These are phyloP conservation scores for Gastroboletus turbinatus DNA, from an alignment of 1,284 basidiomycete genomes.

Conservation along the genomic window DNA sequence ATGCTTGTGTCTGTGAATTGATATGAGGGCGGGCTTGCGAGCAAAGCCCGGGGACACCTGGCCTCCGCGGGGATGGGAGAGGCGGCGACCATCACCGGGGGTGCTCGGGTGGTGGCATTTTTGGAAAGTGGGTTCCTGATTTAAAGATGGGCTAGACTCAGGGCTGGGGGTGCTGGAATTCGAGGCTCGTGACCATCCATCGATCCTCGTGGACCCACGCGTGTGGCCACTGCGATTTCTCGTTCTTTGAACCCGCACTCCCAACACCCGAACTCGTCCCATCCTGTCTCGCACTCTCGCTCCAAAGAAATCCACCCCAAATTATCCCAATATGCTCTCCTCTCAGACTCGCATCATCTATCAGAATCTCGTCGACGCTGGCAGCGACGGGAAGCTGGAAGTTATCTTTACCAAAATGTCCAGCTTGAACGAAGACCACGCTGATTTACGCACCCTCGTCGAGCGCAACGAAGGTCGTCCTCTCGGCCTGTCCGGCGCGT, in stretches of 20 bases:
- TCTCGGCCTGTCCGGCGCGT: conserved; percentile 31
- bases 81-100: too few relatives aligned
- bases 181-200: background rate
- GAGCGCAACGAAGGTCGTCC: conserved; percentile 34
- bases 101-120: background rate
- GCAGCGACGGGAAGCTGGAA: conserved; percentile 25
- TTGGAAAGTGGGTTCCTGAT: background rate
- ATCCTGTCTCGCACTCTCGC: background rate
- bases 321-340: conserved; percentile 6
- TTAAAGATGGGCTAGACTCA: background rate
- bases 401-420: conserved; percentile 20
- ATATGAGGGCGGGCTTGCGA: background rate
- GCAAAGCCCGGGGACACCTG: background rate
- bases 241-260: conserved; percentile 11
- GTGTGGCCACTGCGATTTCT: background rate
- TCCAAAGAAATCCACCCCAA: background rate
- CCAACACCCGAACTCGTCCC: background rate
- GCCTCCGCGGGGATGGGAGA: too few relatives aligned
- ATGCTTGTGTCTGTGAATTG: background rate
- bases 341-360: conserved; percentile 22
- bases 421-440: conserved; percentile 24
- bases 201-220: background rate
- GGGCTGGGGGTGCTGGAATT: background rate
- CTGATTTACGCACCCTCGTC: conserved; percentile 24
- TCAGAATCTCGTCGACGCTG: conserved; percentile 31